Evolutionary conservation across 1,139 yeast species (phyloP), one percentile per base, ranked within the genome.

Genomic region (Martiniozyma asiatica): DNA sequence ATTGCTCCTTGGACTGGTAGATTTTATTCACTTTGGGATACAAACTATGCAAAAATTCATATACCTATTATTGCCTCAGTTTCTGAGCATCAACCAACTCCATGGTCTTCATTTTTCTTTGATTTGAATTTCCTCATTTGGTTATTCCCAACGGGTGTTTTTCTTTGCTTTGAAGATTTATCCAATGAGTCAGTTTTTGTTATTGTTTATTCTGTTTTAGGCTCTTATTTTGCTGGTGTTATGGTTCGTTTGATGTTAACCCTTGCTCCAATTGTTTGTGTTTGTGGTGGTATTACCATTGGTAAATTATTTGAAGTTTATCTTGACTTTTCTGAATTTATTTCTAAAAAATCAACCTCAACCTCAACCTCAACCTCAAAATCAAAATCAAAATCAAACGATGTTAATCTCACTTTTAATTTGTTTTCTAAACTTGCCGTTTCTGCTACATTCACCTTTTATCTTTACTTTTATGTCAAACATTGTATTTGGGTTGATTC

Each of bases 1-100:
- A 89, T 92, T 56, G 97, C 98, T 26, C 99, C 99, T 34, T 92
- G 98, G 98, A 85, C 96, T 14, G 99, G 99, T 42, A 79, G 99
- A 58, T 92, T 92, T 64, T 92, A 92, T 61, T 87, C 97, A 5
- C 63, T 92, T 44, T 92, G 98, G 98, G 98, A 92, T 55, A 89
- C 98, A 4, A 80, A 71, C 53, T 92, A 92, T 50, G 99, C 99
- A 40, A 89, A 85, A 63, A 81, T 89, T 43, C 98, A 92, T 55
- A 92, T 92, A 48, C 99, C 99, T 31, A 92, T 92, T 52, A 92
- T 92, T 58, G 98, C 98, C 1, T 87, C 97, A 3, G 99, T 92
- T 30, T 82, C 95, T 10, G 99, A 92, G 61, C 99, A 92, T 64
- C 99, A 92, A 63, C 99, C 99, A 36, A 89, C 98, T 15, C 95